Conservation (phyloP, 306 rosid species). For the Quercus dentata region DNA sequence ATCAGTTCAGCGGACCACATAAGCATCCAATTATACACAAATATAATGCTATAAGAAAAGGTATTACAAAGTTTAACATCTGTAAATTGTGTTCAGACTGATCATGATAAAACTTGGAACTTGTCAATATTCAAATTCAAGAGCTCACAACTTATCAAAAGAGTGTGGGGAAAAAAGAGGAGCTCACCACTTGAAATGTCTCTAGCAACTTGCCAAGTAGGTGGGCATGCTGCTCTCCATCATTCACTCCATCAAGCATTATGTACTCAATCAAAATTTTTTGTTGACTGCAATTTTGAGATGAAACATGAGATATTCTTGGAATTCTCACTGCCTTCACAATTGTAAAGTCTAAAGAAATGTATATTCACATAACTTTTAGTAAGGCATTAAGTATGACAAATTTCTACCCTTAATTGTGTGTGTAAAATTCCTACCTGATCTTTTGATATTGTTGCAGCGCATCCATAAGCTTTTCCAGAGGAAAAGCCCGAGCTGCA, state of each 20-base stretch:
- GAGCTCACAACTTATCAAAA: constrained; percentile 59
- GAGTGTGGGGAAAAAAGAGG: not conserved
- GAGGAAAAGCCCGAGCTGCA: constrained; percentile 95
- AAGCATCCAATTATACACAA: not conserved
- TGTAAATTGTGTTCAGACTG: not conserved
- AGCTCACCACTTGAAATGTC: constrained; percentile 81
- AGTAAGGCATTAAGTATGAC: no score
- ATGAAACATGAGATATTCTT: constrained; percentile 4
- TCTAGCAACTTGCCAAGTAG: constrained; percentile 78
- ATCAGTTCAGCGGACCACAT: no score
- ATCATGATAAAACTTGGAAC: constrained; percentile 3
- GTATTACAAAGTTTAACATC: not conserved
- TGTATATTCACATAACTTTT: not conserved
- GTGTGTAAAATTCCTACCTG: constrained; percentile 34
- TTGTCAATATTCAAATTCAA: constrained; percentile 1
- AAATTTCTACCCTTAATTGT: no score
- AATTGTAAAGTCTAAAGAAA: not conserved
- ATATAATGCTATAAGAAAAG: not conserved
- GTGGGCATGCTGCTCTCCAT: constrained; percentile 89
- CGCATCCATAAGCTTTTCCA: constrained; percentile 81
- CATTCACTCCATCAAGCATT: constrained; percentile 96
- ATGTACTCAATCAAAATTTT: constrained; percentile 94
- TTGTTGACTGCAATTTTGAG: constrained; percentile 53
- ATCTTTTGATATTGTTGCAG: constrained; percentile 77
- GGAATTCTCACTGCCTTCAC: constrained; percentile 2